phyloP scores from a whole-genome alignment of 1,284 basidiomycete species.

The Golubevia pallescens region DNA sequence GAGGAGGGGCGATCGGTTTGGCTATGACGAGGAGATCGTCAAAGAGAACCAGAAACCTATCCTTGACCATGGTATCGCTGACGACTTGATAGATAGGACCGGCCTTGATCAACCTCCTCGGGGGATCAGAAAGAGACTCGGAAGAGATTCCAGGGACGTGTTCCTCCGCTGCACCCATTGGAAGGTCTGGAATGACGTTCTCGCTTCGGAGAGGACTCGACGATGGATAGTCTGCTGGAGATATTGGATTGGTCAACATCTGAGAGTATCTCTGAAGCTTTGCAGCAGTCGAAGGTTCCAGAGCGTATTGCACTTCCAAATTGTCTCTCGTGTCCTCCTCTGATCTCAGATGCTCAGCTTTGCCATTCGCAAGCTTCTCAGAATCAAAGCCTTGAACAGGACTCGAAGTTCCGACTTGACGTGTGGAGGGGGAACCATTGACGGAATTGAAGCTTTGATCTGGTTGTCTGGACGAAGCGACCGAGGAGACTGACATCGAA shows the following conservation, averaged over 20 bases:
- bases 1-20: conserved; percentile 66
- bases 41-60: conserved; percentile 93
- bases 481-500: too few species aligned
- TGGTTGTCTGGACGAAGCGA: too few species aligned
- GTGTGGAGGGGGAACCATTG: too few species aligned
- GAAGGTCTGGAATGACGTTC: conserved; percentile 7
- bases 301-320: not conserved
- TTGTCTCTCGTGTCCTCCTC: too few species aligned
- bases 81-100: conserved; percentile 91
- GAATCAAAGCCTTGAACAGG: too few species aligned
- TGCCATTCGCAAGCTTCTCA: too few species aligned
- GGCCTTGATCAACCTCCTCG: conserved; percentile 80
- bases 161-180: not conserved
- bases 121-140: conserved; percentile 71
- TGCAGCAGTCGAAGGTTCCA: conserved; percentile 34
- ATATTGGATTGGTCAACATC: conserved; percentile 25
- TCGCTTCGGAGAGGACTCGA: conserved; percentile 7
- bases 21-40: conserved; percentile 86
- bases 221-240: not conserved
- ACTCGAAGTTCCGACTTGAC: too few species aligned
- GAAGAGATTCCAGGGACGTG: too few species aligned
- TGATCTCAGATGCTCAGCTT: too few species aligned
- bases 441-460: too few species aligned
- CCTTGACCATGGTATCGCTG: conserved; percentile 90
- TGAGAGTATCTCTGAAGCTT: conserved; percentile 45